These are phyloP conservation scores for Tulasnella sp. DNA, from an alignment of 768 basidiomycete species.

Conservation along the genomic window DNA sequence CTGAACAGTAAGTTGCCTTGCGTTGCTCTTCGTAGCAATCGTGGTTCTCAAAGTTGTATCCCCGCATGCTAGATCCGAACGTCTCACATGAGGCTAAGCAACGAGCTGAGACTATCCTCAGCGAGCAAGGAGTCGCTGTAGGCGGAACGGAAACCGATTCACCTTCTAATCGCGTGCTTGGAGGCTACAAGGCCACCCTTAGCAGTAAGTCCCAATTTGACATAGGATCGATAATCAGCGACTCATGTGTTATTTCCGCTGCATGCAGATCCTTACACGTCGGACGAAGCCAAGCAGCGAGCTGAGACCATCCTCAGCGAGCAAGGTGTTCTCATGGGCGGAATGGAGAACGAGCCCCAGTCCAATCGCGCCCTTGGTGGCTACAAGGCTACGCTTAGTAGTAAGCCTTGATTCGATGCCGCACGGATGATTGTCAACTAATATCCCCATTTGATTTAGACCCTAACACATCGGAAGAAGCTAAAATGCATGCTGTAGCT, in stretches of 20 bases:
- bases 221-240: background rate
- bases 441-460: constrained; percentile 26
- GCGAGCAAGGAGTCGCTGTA: background rate
- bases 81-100: constrained; percentile 5
- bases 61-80: background rate
- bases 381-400: constrained; percentile 23
- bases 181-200: constrained; percentile 13
- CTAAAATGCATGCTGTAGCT: constrained; percentile 46
- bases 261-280: constrained; percentile 35
- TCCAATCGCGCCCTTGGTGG: background rate
- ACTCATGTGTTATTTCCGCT: background rate
- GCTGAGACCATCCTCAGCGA: constrained; percentile 40
- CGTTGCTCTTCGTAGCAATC: constrained; percentile 16
- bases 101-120: background rate
- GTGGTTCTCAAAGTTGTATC: background rate
- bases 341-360: background rate
- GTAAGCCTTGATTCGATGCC: background rate
- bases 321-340: background rate
- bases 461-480: constrained; percentile 36
- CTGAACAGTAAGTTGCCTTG: constrained; percentile 32
- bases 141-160: background rate
- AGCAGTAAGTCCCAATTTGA: constrained; percentile 7
- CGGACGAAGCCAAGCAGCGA: constrained; percentile 41
- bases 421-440: background rate
- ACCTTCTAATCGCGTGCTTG: background rate